These are phyloP conservation scores for Neocucurbitaria cava DNA, from an alignment of 2,329 filamentous ascomycete species.

Conservation along the genomic window DNA sequence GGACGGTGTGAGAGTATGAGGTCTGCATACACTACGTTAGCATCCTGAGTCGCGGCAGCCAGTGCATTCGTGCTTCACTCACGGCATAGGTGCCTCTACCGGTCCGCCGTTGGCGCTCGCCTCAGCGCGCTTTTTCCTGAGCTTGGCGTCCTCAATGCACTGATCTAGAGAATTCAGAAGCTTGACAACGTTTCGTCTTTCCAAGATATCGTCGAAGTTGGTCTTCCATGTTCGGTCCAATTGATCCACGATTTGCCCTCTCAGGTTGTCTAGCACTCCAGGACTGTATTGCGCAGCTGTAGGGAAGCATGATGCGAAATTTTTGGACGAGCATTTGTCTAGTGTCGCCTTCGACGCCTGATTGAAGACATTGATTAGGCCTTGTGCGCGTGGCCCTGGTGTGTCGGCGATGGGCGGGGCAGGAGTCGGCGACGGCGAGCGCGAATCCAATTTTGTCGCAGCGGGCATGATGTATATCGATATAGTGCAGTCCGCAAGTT, in stretches of 20 bases:
- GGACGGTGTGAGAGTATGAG: constrained; percentile 64
- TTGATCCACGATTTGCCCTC: constrained; percentile 65
- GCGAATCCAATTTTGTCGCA: constrained; percentile 37
- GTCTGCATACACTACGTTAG: constrained; percentile 48
- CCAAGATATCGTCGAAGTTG: constrained; percentile 68
- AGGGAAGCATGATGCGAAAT: constrained; percentile 69
- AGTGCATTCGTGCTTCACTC: constrained; percentile 36
- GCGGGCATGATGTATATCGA: constrained; percentile 37
- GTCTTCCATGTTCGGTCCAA: constrained; percentile 63
- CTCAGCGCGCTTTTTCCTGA: constrained; percentile 56
- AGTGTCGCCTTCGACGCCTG: constrained; percentile 66
- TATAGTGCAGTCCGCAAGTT: neutral
- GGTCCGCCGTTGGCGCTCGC: constrained; percentile 45
- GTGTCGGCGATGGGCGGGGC: constrained; percentile 61
- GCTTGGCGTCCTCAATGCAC: constrained; percentile 64
- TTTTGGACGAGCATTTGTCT: constrained; percentile 66
- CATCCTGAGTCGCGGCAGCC: neutral
- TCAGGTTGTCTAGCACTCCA: constrained; percentile 62
- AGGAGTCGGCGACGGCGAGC: constrained; percentile 59
- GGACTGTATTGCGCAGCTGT: constrained; percentile 66
- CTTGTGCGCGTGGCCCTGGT: constrained; percentile 66
- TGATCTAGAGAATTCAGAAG: constrained; percentile 68
- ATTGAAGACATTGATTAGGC: constrained; percentile 66
- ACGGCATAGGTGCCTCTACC: constrained; percentile 54
- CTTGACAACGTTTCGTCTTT: constrained; percentile 62